Conservation (phyloP, 2,329 filamentous ascomycete species). For the Nemania diffusa region DNA sequence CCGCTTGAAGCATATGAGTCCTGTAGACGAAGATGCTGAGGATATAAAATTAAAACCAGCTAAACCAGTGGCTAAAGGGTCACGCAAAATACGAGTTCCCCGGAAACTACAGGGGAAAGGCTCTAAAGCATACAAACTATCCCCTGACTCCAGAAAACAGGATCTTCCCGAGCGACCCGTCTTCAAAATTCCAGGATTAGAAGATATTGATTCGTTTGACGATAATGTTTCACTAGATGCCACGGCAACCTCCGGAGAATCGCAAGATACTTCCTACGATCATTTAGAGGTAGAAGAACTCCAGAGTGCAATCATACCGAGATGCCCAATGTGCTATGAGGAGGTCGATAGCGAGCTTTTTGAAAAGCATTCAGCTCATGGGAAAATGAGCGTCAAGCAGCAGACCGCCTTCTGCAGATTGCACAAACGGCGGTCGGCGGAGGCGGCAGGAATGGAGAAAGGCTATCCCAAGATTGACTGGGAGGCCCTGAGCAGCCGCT, state of each 20-base stretch:
- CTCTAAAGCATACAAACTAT: constrained; percentile 20
- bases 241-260: constrained; percentile 22
- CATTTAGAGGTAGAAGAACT: constrained; percentile 30
- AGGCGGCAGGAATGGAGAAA: constrained; percentile 58
- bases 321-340: constrained; percentile 75
- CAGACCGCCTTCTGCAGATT: constrained; percentile 72
- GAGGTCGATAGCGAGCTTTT: constrained; percentile 66
- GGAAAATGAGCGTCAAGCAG: constrained; percentile 64
- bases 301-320: constrained; percentile 40
- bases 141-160: constrained; percentile 20
- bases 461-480: constrained; percentile 80
- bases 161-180: constrained; percentile 36
- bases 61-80: not conserved
- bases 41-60: constrained; percentile 5
- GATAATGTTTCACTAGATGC: constrained; percentile 30
- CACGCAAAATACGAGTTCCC: not conserved
- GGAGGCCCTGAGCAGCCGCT: constrained; percentile 67
- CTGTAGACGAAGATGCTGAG: constrained; percentile 11
- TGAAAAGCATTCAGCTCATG: constrained; percentile 60
- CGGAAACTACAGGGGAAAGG: not conserved
- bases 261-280: constrained; percentile 35
- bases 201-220: constrained; percentile 40
- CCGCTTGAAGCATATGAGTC: constrained; percentile 18
- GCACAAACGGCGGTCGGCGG: constrained; percentile 68
- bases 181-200: constrained; percentile 44